Base-by-base conservation (phyloP, 2,329 filamentous ascomycete species). In the Cladorrhinum sp. region DNA sequence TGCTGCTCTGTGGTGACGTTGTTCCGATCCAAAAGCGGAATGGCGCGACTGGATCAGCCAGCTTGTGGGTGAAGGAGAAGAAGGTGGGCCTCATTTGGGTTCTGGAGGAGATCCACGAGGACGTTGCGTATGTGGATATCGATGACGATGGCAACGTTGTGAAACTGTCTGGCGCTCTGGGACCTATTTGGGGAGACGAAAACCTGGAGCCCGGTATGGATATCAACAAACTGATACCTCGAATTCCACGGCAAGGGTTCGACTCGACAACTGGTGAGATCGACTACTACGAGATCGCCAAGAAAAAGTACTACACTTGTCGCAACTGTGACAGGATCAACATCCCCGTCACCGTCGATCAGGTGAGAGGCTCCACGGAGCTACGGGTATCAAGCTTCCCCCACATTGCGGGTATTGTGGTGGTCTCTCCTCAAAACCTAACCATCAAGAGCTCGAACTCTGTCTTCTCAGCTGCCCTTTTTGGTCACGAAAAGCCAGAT, bases 1-100 rank as follows among this genome's bases (percentile, higher is more conserved):
- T 99, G 24, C 76, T 99, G 56, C 82, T 99, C 1, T 99, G 95
- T 68, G 95, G 95, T 49, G 95, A 99, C 73, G 93, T 99, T n/a
- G 92, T 99, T 18, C 95, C 95, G 0, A 99, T 99, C n/a, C 67
- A 69, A 50, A 99, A 98, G 76, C 86, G 95, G 62, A 96, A 99
- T 69, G 95, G 95, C 3, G 85, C 89, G 10, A 93, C 89, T 3
- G 95, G 95, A 1, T 93, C 95, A 60, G 95, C 95, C 38, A 98
- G 93, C 75, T 78, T 99, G 41, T 99, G 95, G 95, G 95, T 99
- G 2, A 99, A 99, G 78, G 95, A 99, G 75, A 99, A 99, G 75
- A 85, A 89, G 53, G 87, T 92, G 56, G 93, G 93, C 9, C 77
- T 99, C 62, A 98, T 99, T 62, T 99, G 95, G 95, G 95, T 99